Percentiles rank a stretch among this genome's conserved stretches.
These are phyloP conservation scores for Ogataea ramenticola DNA, from an alignment of 805 yeast genomes.

Conservation along the genomic window DNA sequence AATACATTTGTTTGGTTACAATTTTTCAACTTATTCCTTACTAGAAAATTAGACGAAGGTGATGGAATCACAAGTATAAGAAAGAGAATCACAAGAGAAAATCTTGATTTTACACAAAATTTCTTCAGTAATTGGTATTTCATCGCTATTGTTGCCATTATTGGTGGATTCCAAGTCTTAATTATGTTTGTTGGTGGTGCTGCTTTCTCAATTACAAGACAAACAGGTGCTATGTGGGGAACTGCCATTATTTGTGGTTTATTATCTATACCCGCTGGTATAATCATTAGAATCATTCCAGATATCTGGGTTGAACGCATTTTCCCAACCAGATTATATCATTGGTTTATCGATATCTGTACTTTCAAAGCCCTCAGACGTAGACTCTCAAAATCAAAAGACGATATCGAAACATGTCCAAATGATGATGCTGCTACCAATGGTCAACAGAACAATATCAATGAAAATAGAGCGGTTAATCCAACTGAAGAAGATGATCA, in stretches of 20 bases:
- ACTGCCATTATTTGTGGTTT: slow-evolving; percentile 79
- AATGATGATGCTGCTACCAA: not conserved
- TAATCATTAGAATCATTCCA: slow-evolving; percentile 71
- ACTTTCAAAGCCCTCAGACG: slow-evolving; percentile 13
- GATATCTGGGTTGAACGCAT: slow-evolving; percentile 61
- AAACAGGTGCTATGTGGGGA: slow-evolving; percentile 85
- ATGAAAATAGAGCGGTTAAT: no score
- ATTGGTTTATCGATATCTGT: slow-evolving; percentile 13
- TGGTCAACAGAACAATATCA: no score
- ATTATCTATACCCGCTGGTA: slow-evolving; percentile 74
- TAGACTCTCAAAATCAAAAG: slow-evolving; percentile 9
- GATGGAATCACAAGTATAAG: slow-evolving; percentile 53
- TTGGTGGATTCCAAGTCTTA: slow-evolving; percentile 77
- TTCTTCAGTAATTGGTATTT: slow-evolving; percentile 80
- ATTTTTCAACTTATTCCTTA: slow-evolving; percentile 85
- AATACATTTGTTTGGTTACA: slow-evolving; percentile 98
- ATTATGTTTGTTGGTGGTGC: slow-evolving; percentile 98
- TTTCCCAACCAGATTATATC: slow-evolving; percentile 58
- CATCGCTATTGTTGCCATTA: slow-evolving; percentile 59
- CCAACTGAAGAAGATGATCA: slow-evolving; percentile 13
- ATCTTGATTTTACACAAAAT: slow-evolving; percentile 78
- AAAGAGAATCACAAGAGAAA: slow-evolving; percentile 53
- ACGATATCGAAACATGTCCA: slow-evolving; percentile 6
- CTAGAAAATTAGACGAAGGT: slow-evolving; percentile 86
- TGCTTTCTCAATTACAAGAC: slow-evolving; percentile 77